Percentiles rank a stretch among this genome's conserved stretches.
Conservation (phyloP, 176 grass and related monocot species). For the Zea mays region DNA sequence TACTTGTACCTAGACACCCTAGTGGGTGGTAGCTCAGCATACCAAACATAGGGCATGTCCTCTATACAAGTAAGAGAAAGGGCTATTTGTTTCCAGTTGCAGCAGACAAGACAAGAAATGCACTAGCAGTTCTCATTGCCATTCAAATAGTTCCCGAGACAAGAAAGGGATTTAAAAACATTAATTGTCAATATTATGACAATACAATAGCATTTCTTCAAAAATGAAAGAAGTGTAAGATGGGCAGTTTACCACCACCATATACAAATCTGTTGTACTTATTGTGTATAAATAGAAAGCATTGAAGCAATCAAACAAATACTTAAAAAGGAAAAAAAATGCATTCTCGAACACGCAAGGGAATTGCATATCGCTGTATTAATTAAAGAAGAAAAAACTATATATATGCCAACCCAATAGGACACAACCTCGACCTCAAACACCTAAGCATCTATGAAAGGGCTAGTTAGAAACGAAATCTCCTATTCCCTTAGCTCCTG, state of each 20-base stretch:
- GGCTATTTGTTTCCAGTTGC: conserved; percentile 8
- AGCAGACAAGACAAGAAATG: conserved; percentile 20
- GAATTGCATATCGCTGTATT: not conserved
- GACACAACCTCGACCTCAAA: not conserved
- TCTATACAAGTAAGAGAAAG: conserved; percentile 13
- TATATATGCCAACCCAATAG: not conserved
- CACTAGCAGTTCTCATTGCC: conserved; percentile 4
- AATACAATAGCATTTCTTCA: not conserved
- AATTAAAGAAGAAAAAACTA: not conserved
- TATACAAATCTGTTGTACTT: not conserved
- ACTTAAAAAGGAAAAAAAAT: too few relatives aligned
- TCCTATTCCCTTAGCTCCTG: not conserved
- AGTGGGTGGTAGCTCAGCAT: conserved; percentile 39
- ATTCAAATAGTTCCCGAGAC: not conserved
- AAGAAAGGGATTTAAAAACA: not conserved
- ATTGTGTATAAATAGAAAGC: not conserved
- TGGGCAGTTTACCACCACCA: conserved; percentile 9
- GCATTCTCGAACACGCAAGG: not conserved
- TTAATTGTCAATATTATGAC: not conserved
- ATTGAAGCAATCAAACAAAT: not conserved
- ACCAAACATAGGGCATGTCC: not conserved
- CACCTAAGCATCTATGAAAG: not conserved
- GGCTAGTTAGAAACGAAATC: not conserved
- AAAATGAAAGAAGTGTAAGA: not conserved
- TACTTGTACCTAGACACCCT: not conserved